Evolutionary conservation across 2,329 filamentous ascomycete genomes (phyloP), one percentile per base, ranked within the genome.

Genomic region (Aspergillus thermomutatus): DNA sequence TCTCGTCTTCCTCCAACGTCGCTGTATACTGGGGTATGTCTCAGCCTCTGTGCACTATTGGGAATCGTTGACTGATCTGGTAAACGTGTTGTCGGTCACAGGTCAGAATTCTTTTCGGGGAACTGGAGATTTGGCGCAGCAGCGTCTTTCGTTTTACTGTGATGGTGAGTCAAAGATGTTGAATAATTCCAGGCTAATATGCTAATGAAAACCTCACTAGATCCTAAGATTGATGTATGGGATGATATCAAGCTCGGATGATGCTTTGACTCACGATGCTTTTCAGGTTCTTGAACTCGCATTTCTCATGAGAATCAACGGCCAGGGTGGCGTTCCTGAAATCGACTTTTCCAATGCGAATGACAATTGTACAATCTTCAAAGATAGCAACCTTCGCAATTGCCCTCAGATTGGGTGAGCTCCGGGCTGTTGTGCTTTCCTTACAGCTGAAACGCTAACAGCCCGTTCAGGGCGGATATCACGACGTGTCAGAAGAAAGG

Each of bases 301-400:
- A 1, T 90, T 90, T 66, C 65, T 89, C 55, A 80, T 81, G 51
- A 78, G 77, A 49, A 81, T 90, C 60, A 80, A 76, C 47, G 80
- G 79, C 17, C 76, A 77, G 3, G 79, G 77, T 23, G 75, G 76
- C 11, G 74, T 73, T 21, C 80, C 82, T 0, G 76, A 79, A 43
- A 74, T 86, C 56, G 88, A 90, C 72, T 87, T 90, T 65, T 82
- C 87, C 53, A 87, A 84, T 59, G 80, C 83, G 7, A 82, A 82
- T n/a, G 76, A 87, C 60, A 80, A 79, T 47, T 90, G 87, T 72
- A 82, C 79, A 4, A 71, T 75, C 1, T 88, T 88, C 55, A 57
- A 77, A 0, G 85, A 82, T n/a, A 85, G 82, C 0, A 74, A 78
- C 4, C 76, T 88, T 8, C 73, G 86, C 17, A 77, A 80, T 58